Percentiles rank a stretch among this genome's conserved stretches.
phyloP scores from a whole-genome alignment of 352 stramenopile species.

The Globisporangium solare region DNA sequence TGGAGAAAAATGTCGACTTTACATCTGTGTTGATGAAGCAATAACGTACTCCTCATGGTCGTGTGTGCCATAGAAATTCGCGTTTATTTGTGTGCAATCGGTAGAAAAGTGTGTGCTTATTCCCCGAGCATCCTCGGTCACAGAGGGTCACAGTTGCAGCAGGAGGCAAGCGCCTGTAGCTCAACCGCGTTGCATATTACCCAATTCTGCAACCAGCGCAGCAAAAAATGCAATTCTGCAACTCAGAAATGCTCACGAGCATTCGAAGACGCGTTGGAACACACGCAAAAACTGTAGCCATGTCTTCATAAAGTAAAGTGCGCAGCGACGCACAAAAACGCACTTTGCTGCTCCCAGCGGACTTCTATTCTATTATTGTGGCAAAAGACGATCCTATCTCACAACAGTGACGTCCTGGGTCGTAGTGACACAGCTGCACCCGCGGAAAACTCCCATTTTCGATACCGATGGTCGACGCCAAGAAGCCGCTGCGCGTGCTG shows the following conservation, averaged over 20 bases:
- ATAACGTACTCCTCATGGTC: slow-evolving; percentile 3
- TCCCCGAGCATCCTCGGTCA: too few species aligned
- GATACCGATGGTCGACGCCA: background rate
- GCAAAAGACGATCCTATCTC: too few species aligned
- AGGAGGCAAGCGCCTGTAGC: too few species aligned
- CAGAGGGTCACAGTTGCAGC: too few species aligned
- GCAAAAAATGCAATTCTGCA: background rate
- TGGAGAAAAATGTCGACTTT: slow-evolving; percentile 56
- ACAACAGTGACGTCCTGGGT: too few species aligned
- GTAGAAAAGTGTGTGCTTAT: too few species aligned
- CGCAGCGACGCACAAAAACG: background rate
- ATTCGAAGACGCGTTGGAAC: background rate
- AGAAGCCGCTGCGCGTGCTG: slow-evolving; percentile 41
- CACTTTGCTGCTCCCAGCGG: background rate
- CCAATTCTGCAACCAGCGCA: too few species aligned
- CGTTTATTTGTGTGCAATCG: too few species aligned
- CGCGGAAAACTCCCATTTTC: background rate
- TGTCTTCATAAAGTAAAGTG: background rate
- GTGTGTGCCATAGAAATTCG: too few species aligned
- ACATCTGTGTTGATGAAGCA: slow-evolving; percentile 89
- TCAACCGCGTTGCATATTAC: too few species aligned
- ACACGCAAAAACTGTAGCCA: background rate
- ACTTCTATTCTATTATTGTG: too few species aligned
- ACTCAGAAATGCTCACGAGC: background rate
- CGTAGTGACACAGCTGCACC: background rate